Evolutionary conservation across 257 asterid genomes (phyloP), one percentile per base, ranked within the genome.

Genomic region (Lycium ferocissimum): DNA sequence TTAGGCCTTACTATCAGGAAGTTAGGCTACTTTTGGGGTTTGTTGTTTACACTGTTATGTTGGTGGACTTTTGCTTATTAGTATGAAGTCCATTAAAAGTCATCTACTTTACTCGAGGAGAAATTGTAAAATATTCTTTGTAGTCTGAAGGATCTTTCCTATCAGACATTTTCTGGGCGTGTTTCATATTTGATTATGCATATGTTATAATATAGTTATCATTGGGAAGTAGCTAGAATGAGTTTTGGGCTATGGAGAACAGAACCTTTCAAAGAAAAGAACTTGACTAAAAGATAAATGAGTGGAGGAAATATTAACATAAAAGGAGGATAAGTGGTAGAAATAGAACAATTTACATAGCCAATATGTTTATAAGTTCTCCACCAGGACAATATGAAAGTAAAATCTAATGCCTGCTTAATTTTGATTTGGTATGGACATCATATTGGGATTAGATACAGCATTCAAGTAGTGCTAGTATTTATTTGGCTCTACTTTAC

Each of bases 61-160:
- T 73, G 80, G 80, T 12, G 40, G 11, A 40, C 40, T 47, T 47
- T 73, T 73, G 59, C 40, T 14, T 20, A 15, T 33, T 73, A 45
- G 59, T 73, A 20, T 20, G 40, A 47, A 11, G 40, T 20, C n/a
- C 38, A 20, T 47, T 73, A 17, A 73, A n/a, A 47, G n/a, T 73
- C 80, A 47, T 49, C 40, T 45, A 45, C 59, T 73, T 13, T 73
- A 45, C 80, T 73, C 59, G 6, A n/a, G 80, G 80, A 73, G 80
- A 73, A 47, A 13, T 11, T 73, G 9, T 47, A 72, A 72, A 72
- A 45, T 45, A n/a, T 72, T 45, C 38, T 5, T 72, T 0, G 26
- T n/a, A n/a, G 26, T n/a, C 67, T n/a, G 67, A 61, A 18, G 67
- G 33, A 61, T 61, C 67, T 1, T 61, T 8, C 35, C 67, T 61